Percentiles rank a stretch among this genome's conserved stretches.
Conservation (phyloP, 306 rosid genomes). For the Cucurbita argyrosperma region DNA sequence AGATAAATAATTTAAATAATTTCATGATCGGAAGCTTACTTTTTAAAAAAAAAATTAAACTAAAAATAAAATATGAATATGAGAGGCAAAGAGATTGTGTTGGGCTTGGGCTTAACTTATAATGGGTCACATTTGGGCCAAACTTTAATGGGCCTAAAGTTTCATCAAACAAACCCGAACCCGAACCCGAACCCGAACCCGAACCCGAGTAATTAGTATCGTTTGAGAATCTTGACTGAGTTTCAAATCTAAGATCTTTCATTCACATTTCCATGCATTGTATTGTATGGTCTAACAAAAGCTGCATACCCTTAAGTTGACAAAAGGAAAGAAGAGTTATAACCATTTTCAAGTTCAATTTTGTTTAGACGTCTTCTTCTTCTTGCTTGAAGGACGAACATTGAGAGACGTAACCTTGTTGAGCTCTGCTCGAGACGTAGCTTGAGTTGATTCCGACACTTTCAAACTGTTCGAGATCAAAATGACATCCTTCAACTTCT, state of each 20-base stretch:
- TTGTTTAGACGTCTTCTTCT: neutral
- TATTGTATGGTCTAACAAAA: neutral
- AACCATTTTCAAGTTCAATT: neutral
- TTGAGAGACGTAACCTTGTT: neutral
- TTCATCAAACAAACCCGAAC: too few species aligned
- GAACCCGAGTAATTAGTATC: too few species aligned
- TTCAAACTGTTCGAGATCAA: neutral
- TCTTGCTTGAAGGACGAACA: constrained; percentile 1
- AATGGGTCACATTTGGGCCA: too few species aligned
- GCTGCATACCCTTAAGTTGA: neutral
- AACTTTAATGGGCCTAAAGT: too few species aligned
- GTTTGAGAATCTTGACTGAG: neutral
- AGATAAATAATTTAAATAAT: too few species aligned
- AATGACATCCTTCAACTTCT: constrained; percentile 6
- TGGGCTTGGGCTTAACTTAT: too few species aligned
- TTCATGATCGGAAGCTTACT: too few species aligned
- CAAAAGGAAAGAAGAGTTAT: neutral
- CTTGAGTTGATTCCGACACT: neutral
- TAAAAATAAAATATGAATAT: too few species aligned
- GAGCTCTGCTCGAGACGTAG: neutral
- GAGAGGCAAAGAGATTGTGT: too few species aligned
- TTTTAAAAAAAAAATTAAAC: too few species aligned
- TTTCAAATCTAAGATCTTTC: neutral
- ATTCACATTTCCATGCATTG: neutral
- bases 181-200: too few species aligned